These are phyloP conservation scores for Orbilia ellipsospora DNA, from an alignment of 2,329 filamentous ascomycete species.

Conservation along the genomic window DNA sequence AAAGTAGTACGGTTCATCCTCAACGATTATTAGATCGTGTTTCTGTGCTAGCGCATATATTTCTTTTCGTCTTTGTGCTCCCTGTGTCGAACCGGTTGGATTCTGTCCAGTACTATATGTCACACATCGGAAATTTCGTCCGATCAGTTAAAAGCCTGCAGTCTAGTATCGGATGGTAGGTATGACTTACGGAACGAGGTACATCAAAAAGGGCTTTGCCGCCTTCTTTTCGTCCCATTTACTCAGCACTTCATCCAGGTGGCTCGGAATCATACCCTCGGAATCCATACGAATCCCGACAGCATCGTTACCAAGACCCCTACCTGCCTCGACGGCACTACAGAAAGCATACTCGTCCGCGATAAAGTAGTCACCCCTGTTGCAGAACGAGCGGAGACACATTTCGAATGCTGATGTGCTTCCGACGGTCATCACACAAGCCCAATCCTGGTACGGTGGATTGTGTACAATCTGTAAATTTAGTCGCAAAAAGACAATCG, in stretches of 20 bases:
- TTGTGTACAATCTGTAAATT: constrained; percentile 74
- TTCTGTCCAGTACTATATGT: constrained; percentile 78
- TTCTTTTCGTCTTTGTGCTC: constrained; percentile 72
- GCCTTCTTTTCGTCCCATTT: constrained; percentile 74
- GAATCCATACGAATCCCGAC: constrained; percentile 74
- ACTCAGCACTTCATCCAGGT: constrained; percentile 72
- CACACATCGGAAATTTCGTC: constrained; percentile 8
- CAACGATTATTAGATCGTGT: constrained; percentile 86
- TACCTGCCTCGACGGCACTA: constrained; percentile 75
- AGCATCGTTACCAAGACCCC: constrained; percentile 72
- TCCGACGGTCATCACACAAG: constrained; percentile 82
- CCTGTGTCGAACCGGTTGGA: constrained; percentile 86
- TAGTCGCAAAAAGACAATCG: neutral
- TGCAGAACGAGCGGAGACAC: constrained; percentile 81
- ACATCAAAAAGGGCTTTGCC: constrained; percentile 74
- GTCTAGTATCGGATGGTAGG: constrained; percentile 54
- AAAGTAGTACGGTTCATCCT: constrained; percentile 96
- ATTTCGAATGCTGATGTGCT: constrained; percentile 89
- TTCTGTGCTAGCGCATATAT: constrained; percentile 83
- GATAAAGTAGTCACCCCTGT: constrained; percentile 79
- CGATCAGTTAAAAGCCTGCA: constrained; percentile 7
- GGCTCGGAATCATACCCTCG: constrained; percentile 72
- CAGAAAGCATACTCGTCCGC: constrained; percentile 94
- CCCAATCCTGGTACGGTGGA: constrained; percentile 92
- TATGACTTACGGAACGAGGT: constrained; percentile 70